A percentile compares a stretch with the other conserved stretches of the same genome.
phyloP scores from a whole-genome alignment of 2,329 filamentous ascomycete genomes.

The Dothistroma pini region DNA sequence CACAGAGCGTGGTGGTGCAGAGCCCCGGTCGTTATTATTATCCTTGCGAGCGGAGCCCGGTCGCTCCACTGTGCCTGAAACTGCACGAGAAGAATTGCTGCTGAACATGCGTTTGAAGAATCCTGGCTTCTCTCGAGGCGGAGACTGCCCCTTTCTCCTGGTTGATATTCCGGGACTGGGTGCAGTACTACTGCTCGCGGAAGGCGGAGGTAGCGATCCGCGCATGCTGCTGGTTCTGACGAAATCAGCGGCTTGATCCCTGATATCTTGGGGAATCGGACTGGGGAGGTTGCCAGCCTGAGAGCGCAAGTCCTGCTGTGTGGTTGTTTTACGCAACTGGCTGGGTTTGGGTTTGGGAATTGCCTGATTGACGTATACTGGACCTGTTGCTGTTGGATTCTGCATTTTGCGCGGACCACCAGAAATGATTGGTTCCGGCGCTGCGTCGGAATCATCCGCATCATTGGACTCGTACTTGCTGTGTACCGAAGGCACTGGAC shows the following conservation, averaged over 20 bases:
- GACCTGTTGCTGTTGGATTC: conserved; percentile 37
- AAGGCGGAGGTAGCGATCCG: conserved; percentile 40
- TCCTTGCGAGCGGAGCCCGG: conserved; percentile 13
- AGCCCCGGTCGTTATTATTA: conserved; percentile 15
- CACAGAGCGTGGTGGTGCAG: conserved; percentile 14
- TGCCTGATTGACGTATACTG: conserved; percentile 33
- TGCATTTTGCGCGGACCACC: conserved; percentile 64
- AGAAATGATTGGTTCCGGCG: conserved; percentile 80
- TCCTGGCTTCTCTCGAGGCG: conserved; percentile 59
- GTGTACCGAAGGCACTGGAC: conserved; percentile 44
- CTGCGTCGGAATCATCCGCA: conserved; percentile 65
- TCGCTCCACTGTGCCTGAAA: conserved; percentile 21
- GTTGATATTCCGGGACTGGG: conserved; percentile 45
- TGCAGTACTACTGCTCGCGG: conserved; percentile 49
- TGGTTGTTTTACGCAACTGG: conserved; percentile 32
- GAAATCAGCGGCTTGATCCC: conserved; percentile 47
- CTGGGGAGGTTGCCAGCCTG: conserved; percentile 19
- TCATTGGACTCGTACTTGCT: conserved; percentile 37
- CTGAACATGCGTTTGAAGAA: conserved; percentile 95
- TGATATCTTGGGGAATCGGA: conserved; percentile 39
- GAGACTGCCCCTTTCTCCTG: conserved; percentile 27
- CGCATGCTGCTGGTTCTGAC: conserved; percentile 45
- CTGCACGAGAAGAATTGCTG: conserved; percentile 23
- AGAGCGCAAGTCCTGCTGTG: conserved; percentile 31
- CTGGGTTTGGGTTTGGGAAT: conserved; percentile 21